These are phyloP conservation scores for Lasiodiplodia gonubiensis DNA, from an alignment of 2,329 filamentous ascomycete species.

Conservation along the genomic window DNA sequence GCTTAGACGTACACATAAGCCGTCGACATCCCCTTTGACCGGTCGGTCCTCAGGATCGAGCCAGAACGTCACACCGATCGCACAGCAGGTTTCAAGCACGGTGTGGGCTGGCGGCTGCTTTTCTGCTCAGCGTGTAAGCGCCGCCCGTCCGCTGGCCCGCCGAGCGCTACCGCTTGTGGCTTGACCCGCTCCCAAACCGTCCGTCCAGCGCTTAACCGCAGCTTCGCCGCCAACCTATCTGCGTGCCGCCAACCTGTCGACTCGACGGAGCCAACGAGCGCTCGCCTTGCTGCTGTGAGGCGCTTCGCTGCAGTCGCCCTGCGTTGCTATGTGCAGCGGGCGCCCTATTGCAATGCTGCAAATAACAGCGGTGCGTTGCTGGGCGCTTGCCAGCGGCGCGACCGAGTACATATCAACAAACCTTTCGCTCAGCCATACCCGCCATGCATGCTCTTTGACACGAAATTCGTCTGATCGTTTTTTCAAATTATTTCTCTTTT, in stretches of 20 bases:
- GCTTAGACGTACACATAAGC: slow-evolving; percentile 6
- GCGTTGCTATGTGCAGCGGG: slow-evolving; percentile 10
- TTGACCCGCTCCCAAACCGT: not conserved
- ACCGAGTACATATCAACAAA: slow-evolving; percentile 26
- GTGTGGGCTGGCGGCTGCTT: slow-evolving; percentile 16
- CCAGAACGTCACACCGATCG: not conserved
- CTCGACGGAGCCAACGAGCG: not conserved
- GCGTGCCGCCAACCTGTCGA: not conserved
- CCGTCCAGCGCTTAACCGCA: slow-evolving; percentile 20
- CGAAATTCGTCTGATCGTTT: slow-evolving; percentile 40
- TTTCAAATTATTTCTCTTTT: slow-evolving; percentile 36
- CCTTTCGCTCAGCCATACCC: not conserved
- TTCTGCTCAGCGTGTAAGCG: slow-evolving; percentile 15
- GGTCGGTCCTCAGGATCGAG: not conserved
- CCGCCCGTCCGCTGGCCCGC: not conserved
- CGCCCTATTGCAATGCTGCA: slow-evolving; percentile 21
- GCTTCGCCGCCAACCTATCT: not conserved
- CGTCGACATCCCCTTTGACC: not conserved
- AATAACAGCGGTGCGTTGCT: slow-evolving; percentile 14
- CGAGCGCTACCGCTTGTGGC: slow-evolving; percentile 2
- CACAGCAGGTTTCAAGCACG: not conserved
- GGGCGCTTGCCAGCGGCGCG: slow-evolving; percentile 23
- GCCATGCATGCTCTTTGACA: slow-evolving; percentile 37
- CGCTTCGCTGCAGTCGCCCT: slow-evolving; percentile 21
- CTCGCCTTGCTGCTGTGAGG: not conserved